A percentile compares a stretch with the other conserved stretches of the same genome.
These are phyloP conservation scores for Mallotus japonicus DNA, from an alignment of 441 rosid species.

Conservation along the genomic window DNA sequence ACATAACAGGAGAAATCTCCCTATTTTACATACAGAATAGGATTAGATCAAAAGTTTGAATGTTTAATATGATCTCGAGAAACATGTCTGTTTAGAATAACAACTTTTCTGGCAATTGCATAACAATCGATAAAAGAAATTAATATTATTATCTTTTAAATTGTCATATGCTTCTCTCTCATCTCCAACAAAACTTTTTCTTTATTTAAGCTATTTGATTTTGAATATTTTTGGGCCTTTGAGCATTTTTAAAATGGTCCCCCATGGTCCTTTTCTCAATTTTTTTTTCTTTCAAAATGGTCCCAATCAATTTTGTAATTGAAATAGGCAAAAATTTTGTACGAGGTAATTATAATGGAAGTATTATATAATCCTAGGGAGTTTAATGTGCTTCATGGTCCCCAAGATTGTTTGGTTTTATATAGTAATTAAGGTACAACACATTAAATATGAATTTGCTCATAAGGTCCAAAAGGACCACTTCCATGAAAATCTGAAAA, in stretches of 20 bases:
- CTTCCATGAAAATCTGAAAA: constrained; percentile 7
- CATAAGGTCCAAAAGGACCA: constrained; percentile 33
- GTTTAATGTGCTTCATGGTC: constrained; percentile 43
- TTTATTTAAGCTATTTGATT: background rate
- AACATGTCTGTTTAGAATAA: constrained; percentile 1
- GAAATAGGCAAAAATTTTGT: constrained; percentile 19
- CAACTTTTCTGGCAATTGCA: background rate
- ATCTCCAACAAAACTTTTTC: background rate
- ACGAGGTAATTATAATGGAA: constrained; percentile 35
- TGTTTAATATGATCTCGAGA: constrained; percentile 13
- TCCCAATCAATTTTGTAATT: constrained; percentile 31
- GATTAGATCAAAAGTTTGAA: constrained; percentile 1
- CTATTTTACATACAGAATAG: constrained; percentile 27
- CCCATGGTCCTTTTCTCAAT: constrained; percentile 23
- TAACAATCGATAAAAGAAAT: background rate
- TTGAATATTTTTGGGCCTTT: background rate
- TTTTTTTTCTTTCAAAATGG: constrained; percentile 25
- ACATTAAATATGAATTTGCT: constrained; percentile 24
- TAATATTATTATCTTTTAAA: background rate
- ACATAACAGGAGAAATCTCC: constrained; percentile 22
- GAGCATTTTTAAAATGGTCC: constrained; percentile 42
- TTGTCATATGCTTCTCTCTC: background rate
- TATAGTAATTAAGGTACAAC: background rate
- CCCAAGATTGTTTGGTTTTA: constrained; percentile 27
- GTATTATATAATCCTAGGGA: constrained; percentile 32